Evolutionary conservation across 1,284 basidiomycete genomes (phyloP), one percentile per base, ranked within the genome.

Genomic region (Ustilago nuda): DNA sequence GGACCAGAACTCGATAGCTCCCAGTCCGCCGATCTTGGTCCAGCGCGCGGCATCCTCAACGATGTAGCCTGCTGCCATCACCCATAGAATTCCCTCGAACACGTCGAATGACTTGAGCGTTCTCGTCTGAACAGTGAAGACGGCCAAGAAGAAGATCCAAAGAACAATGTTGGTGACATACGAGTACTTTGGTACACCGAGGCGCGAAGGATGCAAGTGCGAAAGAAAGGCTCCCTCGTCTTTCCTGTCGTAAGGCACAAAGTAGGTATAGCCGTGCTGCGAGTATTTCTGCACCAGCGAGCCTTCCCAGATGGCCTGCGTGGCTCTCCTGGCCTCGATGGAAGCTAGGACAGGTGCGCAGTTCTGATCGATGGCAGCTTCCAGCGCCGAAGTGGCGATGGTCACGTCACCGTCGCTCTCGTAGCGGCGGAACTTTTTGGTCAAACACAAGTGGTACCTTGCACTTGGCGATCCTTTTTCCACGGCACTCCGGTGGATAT

Each of bases 1-100:
- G 13, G 80, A 69, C 81, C 81, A 83, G 63, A 83, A 78, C 35
- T 70, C 72, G 58, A 81, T 66, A 4, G 78, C 72, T 35, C 78
- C 81, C 1, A 83, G 43, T 9, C 81, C 80, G 11, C 78, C 35
- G 58, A 83, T 80, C 69, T 83, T 83, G 68, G 79, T 35, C 76
- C 76, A 80, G 41, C 79, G 72, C 39, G 64, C 53, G 8, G 77
- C 66, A 55, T 83, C 81, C 37, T 83, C 81, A 48, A 75, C 52
- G 17, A 83, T 30, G 45, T 82, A 83, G 52, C 80, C 80, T 1
- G 80, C 78, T 12, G 76, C 78, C 72, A 77, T 74, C 54, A 78
- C 56, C 76, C 80, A 83, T 4, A 83, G 59, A 30, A 77, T 66
- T 0, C 61, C 64, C 46, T 83, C 82, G 39, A 66, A 74, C 17